Percentiles rank a stretch among this genome's conserved stretches.
These are phyloP conservation scores for Acrocalymma vagum DNA, from an alignment of 2,329 filamentous ascomycete genomes.

Conservation along the genomic window DNA sequence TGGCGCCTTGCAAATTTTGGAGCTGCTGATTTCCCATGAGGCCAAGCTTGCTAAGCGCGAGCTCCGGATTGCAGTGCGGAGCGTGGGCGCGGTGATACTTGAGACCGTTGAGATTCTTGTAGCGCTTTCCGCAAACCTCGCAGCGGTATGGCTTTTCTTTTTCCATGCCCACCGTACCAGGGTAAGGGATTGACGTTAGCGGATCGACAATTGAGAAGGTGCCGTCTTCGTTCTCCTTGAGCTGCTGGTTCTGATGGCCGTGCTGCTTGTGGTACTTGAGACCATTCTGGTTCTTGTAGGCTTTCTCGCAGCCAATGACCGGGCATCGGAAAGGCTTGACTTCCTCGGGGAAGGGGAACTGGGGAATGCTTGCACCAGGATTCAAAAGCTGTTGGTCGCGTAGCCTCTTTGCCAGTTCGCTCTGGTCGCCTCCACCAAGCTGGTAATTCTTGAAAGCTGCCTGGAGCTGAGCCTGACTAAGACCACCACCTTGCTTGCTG, in stretches of 20 bases:
- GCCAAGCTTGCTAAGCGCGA: slow-evolving; percentile 60
- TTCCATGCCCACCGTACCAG: slow-evolving; percentile 98
- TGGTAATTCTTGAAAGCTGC: slow-evolving; percentile 79
- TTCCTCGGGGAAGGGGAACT: slow-evolving; percentile 71
- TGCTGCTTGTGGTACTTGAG: slow-evolving; percentile 91
- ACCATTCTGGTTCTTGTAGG: slow-evolving; percentile 99
- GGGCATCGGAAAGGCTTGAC: slow-evolving; percentile 98
- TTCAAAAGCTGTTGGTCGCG: slow-evolving; percentile 71
- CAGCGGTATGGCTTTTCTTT: slow-evolving; percentile 99
- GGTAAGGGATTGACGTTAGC: slow-evolving; percentile 91
- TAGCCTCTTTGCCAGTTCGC: slow-evolving; percentile 74
- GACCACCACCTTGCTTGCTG: slow-evolving; percentile 78
- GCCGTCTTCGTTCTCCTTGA: slow-evolving; percentile 95
- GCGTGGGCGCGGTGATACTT: slow-evolving; percentile 86
- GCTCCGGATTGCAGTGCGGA: slow-evolving; percentile 87
- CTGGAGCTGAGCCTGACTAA: slow-evolving; percentile 73
- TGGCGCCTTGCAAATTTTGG: slow-evolving; percentile 52
- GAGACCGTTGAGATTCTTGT: slow-evolving; percentile 98
- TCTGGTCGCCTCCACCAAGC: slow-evolving; percentile 69
- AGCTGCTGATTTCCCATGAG: slow-evolving; percentile 51
- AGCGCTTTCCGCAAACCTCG: slow-evolving; percentile 95
- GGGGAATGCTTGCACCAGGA: slow-evolving; percentile 51
- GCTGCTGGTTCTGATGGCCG: slow-evolving; percentile 94
- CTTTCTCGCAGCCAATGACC: slow-evolving; percentile 98
- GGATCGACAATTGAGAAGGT: slow-evolving; percentile 99